phyloP scores from a whole-genome alignment of 2,329 filamentous ascomycete genomes.

The Chrysoporthe cubensis region DNA sequence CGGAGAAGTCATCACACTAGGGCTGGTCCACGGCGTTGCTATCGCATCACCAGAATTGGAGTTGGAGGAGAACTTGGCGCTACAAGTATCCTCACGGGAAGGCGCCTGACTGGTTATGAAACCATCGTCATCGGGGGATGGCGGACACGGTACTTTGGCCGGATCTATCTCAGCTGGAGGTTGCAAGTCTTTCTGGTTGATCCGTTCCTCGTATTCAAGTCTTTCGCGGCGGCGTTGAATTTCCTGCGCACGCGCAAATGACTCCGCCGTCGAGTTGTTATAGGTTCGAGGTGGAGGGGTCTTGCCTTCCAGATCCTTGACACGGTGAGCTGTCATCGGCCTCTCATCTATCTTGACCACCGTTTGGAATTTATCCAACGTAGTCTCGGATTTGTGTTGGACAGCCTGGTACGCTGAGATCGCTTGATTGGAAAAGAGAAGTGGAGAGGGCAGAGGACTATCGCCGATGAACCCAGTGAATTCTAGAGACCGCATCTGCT shows the following conservation, averaged over 20 bases:
- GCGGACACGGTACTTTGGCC: conserved; percentile 45
- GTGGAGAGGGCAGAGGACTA: conserved; percentile 41
- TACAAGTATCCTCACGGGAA: conserved; percentile 46
- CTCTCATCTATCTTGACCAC: conserved; percentile 47
- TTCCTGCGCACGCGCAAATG: conserved; percentile 44
- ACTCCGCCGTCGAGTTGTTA: conserved; percentile 45
- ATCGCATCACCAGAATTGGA: conserved; percentile 54
- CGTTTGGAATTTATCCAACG: conserved; percentile 43
- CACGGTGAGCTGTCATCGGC: conserved; percentile 52
- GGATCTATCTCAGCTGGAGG: conserved; percentile 35
- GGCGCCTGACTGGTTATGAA: conserved; percentile 39
- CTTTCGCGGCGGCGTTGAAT: conserved; percentile 38
- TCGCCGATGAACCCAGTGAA: conserved; percentile 37
- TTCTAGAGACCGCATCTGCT: conserved; percentile 52
- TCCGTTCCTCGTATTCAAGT: conserved; percentile 40
- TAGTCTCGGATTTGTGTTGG: conserved; percentile 44
- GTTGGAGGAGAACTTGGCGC: conserved; percentile 55
- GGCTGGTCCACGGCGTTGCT: conserved; percentile 58
- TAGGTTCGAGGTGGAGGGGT: conserved; percentile 42
- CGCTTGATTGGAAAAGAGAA: conserved; percentile 45
- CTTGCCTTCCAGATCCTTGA: conserved; percentile 43
- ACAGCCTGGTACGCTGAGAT: conserved; percentile 47
- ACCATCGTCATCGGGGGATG: conserved; percentile 50
- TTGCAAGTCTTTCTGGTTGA: conserved; percentile 28
- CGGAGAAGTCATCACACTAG: conserved; percentile 57